These are phyloP conservation scores for Chlamydomonas sp. DNA, from an alignment of 139 green algal species.

Conservation along the genomic window DNA sequence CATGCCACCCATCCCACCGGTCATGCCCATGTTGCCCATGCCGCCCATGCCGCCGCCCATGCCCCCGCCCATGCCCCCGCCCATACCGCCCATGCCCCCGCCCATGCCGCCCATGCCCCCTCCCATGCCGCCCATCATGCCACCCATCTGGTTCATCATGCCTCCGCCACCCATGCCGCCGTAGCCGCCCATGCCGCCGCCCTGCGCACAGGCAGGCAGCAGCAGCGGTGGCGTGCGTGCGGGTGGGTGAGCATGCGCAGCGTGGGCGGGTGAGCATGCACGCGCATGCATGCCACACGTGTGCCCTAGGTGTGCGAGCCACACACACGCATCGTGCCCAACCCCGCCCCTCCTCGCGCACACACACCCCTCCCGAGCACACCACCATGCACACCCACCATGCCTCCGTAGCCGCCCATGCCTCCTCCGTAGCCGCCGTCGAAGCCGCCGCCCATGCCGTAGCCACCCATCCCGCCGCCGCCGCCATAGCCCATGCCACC, in stretches of 20 bases:
- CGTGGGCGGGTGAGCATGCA: too few species aligned
- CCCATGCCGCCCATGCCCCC: too few species aligned
- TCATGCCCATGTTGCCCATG: too few species aligned
- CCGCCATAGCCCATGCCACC: not conserved
- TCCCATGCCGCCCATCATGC: too few species aligned
- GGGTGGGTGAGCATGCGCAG: too few species aligned
- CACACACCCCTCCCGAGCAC: not conserved
- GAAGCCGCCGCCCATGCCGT: slow-evolving; percentile 5
- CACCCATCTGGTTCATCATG: too few species aligned
- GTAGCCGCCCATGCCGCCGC: slow-evolving; percentile 11
- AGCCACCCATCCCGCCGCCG: slow-evolving; percentile 10
- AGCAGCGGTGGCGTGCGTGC: too few species aligned
- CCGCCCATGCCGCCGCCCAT: slow-evolving; percentile 9
- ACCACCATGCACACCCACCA: not conserved
- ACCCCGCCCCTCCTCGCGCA: not conserved
- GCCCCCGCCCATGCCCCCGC: too few species aligned
- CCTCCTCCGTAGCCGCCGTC: not conserved
- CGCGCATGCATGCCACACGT: not conserved
- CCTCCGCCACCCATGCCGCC: not conserved
- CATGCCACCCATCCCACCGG: too few species aligned
- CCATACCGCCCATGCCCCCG: too few species aligned
- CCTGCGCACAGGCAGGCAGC: too few species aligned
- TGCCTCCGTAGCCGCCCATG: slow-evolving; percentile 9
- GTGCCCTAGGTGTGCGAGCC: not conserved
- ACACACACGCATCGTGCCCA: not conserved